Conservation (phyloP, 306 rosid genomes). For the Begonia masoniana region DNA sequence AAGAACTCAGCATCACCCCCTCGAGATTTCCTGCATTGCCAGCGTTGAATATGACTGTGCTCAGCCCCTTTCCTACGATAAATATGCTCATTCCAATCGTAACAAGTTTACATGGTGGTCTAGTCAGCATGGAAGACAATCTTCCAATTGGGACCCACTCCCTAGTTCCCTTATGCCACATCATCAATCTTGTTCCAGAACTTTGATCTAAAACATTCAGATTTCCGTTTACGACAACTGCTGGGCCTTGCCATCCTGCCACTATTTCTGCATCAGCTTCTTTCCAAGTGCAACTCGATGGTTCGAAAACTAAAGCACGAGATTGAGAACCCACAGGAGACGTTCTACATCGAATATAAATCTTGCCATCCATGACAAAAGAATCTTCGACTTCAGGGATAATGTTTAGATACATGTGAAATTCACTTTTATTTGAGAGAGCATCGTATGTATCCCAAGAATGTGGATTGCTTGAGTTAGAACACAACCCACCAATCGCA, state of each 20-base stretch:
- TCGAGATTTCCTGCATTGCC: conserved; percentile 34
- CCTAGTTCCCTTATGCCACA: conserved; percentile 47
- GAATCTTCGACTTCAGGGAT: conserved; percentile 57
- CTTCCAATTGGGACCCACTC: conserved; percentile 70
- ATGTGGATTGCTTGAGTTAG: conserved; percentile 47
- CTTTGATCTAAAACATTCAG: conserved; percentile 65
- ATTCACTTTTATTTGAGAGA: conserved; percentile 33
- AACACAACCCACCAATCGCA: conserved; percentile 69
- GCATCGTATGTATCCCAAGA: conserved; percentile 84
- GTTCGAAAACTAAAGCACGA: conserved; percentile 56
- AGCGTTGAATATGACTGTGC: conserved; percentile 71
- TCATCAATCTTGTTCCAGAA: conserved; percentile 60
- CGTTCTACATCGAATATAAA: conserved; percentile 47
- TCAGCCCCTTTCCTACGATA: conserved; percentile 66
- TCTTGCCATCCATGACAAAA: conserved; percentile 66
- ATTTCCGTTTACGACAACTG: conserved; percentile 47
- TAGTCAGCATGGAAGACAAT: conserved; percentile 62
- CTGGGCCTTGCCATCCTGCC: conserved; percentile 86
- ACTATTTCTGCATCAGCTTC: conserved; percentile 66
- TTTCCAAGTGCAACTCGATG: conserved; percentile 68
- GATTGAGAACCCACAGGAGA: conserved; percentile 34
- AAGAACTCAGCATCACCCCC: conserved; percentile 54
- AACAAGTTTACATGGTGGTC: conserved; percentile 70
- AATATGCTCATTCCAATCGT: conserved; percentile 56
- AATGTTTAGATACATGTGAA: conserved; percentile 39